Conservation (phyloP, 1,284 basidiomycete species). For the Rhodotorula glutinis region DNA sequence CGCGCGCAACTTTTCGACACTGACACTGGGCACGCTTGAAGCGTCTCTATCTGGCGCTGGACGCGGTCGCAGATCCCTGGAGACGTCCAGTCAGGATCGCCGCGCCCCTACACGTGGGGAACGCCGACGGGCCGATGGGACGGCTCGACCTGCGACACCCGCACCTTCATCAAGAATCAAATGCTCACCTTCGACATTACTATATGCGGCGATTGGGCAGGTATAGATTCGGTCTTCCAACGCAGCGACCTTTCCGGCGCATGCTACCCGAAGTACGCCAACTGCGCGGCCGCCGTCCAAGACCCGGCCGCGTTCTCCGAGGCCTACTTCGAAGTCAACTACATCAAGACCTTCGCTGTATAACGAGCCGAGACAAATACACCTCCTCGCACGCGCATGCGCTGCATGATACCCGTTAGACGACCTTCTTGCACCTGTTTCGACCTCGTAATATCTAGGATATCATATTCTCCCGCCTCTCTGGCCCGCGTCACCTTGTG, state of each 20-base stretch:
- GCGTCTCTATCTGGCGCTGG: constrained; percentile 22
- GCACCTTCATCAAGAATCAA: constrained; percentile 8
- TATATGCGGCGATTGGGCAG: constrained; percentile 17
- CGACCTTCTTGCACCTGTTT: no score
- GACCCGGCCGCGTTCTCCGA: not conserved
- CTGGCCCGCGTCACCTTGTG: no score
- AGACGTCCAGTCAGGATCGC: constrained; percentile 8
- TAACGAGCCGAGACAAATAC: no score
- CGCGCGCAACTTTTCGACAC: not conserved
- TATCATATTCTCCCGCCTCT: no score
- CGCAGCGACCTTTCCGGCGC: not conserved
- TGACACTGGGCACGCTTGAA: not conserved
- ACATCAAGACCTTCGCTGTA: not conserved
- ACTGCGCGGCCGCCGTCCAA: not conserved
- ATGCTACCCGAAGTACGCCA: constrained; percentile 1
- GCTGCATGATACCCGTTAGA: no score
- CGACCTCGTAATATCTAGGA: no score
- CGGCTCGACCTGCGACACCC: constrained; percentile 7
- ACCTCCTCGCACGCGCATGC: no score
- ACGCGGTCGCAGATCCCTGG: not conserved
- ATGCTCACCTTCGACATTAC: constrained; percentile 7
- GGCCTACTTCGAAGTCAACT: constrained; percentile 1
- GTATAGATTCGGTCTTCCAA: not conserved
- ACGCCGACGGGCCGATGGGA: constrained; percentile 3
- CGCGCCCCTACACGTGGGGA: constrained; percentile 9